Evolutionary conservation across 768 basidiomycete species (phyloP).

Genomic region (Dictyophora rubrovolvata): DNA sequence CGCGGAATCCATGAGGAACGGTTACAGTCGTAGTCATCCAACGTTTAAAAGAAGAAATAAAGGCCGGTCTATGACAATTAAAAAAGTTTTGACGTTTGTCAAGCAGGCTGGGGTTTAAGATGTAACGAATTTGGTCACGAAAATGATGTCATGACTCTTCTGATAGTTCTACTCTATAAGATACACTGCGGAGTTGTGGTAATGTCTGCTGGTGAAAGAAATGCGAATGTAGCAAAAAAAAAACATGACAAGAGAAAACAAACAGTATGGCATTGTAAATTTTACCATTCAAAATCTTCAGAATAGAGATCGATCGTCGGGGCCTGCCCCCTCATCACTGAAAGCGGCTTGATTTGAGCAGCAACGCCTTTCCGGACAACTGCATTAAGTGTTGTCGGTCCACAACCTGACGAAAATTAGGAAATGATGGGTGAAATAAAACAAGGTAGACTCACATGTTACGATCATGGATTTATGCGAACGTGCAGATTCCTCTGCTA

Average conservation of each 20-base stretch:
- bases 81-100: not conserved
- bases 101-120: not conserved
- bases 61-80: not conserved
- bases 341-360: slow-evolving; percentile 44
- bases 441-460: slow-evolving; percentile 43
- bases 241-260: not conserved
- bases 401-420: slow-evolving; percentile 42
- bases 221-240: not conserved
- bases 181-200: too few species aligned
- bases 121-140: not conserved
- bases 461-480: slow-evolving; percentile 51
- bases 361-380: slow-evolving; percentile 58
- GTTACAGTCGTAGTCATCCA: slow-evolving; percentile 6
- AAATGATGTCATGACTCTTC: too few species aligned
- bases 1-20: slow-evolving; percentile 64
- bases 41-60: not conserved
- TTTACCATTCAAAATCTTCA: slow-evolving; percentile 58
- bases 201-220: too few species aligned
- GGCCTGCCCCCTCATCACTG: slow-evolving; percentile 44
- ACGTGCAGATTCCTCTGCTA: slow-evolving; percentile 52
- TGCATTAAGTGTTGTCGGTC: slow-evolving; percentile 59
- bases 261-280: not conserved
- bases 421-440: not conserved
- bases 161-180: too few species aligned
- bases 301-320: slow-evolving; percentile 52